Evolutionary conservation across 2,329 filamentous ascomycete genomes (phyloP).

Genomic region (Dactylellina sp.): DNA sequence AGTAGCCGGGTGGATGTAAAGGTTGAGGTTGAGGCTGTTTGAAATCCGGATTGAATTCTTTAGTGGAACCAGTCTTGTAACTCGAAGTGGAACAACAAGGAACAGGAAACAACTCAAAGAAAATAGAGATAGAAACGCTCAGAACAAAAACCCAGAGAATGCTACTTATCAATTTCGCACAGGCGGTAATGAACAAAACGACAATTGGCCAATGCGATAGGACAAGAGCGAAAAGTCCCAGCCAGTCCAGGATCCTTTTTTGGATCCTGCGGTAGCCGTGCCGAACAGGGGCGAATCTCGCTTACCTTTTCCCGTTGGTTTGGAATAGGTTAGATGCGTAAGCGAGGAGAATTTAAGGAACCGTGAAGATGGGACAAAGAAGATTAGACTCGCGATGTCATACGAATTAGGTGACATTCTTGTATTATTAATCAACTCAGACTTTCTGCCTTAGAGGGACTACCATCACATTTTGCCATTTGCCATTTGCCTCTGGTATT

Average conservation of each 20-base stretch:
- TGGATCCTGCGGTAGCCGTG: slow-evolving; percentile 49
- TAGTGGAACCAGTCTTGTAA: neutral
- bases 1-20: neutral
- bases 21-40: slow-evolving; percentile 2
- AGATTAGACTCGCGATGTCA: no score
- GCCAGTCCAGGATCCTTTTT: neutral
- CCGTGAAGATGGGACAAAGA: no score
- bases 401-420: no score
- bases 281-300: neutral
- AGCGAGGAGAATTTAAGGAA: neutral
- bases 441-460: no score
- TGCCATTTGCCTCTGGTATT: no score
- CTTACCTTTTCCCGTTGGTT: slow-evolving; percentile 1
- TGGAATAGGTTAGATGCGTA: neutral
- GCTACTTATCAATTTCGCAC: neutral
- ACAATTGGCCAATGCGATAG: slow-evolving; percentile 14
- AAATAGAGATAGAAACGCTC: neutral
- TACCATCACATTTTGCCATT: no score
- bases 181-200: neutral
- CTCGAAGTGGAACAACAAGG: neutral
- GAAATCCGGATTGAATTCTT: neutral
- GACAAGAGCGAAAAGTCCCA: neutral
- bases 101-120: neutral
- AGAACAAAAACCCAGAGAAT: neutral
- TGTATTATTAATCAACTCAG: no score